phyloP scores from a whole-genome alignment of 1,139 yeast species.

The Zygoascus meyerae region DNA sequence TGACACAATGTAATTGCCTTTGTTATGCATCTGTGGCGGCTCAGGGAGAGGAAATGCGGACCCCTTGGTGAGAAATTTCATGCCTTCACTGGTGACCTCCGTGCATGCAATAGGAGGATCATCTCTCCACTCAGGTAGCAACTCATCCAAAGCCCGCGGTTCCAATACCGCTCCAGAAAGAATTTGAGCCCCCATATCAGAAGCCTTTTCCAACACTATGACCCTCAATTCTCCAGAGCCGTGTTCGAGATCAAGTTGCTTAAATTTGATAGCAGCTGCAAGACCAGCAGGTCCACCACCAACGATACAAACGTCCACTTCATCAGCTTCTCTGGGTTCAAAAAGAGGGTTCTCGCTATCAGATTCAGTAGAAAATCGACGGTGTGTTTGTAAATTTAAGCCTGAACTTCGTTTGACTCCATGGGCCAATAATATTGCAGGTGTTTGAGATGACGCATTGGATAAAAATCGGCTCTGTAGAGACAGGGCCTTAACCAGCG shows the following conservation, averaged over 20 bases:
- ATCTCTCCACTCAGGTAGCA: slow-evolving; percentile 63
- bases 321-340: slow-evolving; percentile 71
- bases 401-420: background rate
- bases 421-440: slow-evolving; percentile 2
- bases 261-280: slow-evolving; percentile 84
- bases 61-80: slow-evolving; percentile 60
- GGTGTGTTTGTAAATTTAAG: background rate
- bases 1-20: slow-evolving; percentile 80
- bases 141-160: slow-evolving; percentile 77
- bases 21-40: slow-evolving; percentile 85
- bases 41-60: slow-evolving; percentile 71
- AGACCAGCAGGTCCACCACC: slow-evolving; percentile 99
- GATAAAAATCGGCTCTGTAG: too few species aligned
- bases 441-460: slow-evolving; percentile 7
- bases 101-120: slow-evolving; percentile 57
- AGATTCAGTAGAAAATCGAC: slow-evolving; percentile 4
- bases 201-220: slow-evolving; percentile 84
- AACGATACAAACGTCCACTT: slow-evolving; percentile 88
- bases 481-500: too few species aligned
- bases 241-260: slow-evolving; percentile 69
- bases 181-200: slow-evolving; percentile 84
- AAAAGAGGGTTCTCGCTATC: slow-evolving; percentile 10
- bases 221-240: slow-evolving; percentile 72
- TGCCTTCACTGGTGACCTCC: slow-evolving; percentile 65
- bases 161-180: slow-evolving; percentile 93